Evolutionary conservation across 805 yeast species (phyloP), one percentile per base, ranked within the genome.

Genomic region (Hanseniaspora clermontiae): DNA sequence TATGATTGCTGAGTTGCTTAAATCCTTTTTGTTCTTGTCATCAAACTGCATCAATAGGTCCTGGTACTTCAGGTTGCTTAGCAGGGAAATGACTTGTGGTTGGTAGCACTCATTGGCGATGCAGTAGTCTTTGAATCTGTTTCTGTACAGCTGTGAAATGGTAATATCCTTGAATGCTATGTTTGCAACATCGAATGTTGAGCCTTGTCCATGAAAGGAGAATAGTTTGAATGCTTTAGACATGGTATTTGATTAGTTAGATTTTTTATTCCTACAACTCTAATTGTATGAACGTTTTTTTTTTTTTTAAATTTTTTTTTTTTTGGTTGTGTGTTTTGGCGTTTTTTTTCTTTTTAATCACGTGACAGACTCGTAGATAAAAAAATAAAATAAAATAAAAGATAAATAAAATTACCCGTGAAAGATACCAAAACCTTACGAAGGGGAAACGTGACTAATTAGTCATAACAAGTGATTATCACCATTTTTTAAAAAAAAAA

Each of bases 131-230:
- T 60, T 29, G 61, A 59, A 24, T 61, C 64, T 62, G 60, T 40
- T 59, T 55, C 19, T 54, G 56, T 37, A 65, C 36, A 20, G 62
- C 59, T 37, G 57, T 38, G 29, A 60, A 56, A 48, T 64, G 60
- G 49, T 61, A 61, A 43, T 37, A 15, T 43, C 24, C 55, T 63
- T 24, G 61, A 51, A 57, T 60, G 63, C 45, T 60, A 62, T 54
- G 62, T 60, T 34, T 63, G 59, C 32, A 63, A 62, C 29, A 65
- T 59, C 54, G 60, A 65, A 50, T 63, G 53, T 11, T 60, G 70
- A 65, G 5, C 71, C 71, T 60, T 68, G 71, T 12, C 71, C 71
- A 15, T 70, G 70, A 51, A 68, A 67, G 2, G 70, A 66, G 9
- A 68, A 51, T 19, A 67, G 50, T 55, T 62, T 64, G 2, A 53